Percentiles rank a stretch among this genome's conserved stretches.
Conservation (phyloP, 2,329 filamentous ascomycete species). For the Sarocladium kiliense region DNA sequence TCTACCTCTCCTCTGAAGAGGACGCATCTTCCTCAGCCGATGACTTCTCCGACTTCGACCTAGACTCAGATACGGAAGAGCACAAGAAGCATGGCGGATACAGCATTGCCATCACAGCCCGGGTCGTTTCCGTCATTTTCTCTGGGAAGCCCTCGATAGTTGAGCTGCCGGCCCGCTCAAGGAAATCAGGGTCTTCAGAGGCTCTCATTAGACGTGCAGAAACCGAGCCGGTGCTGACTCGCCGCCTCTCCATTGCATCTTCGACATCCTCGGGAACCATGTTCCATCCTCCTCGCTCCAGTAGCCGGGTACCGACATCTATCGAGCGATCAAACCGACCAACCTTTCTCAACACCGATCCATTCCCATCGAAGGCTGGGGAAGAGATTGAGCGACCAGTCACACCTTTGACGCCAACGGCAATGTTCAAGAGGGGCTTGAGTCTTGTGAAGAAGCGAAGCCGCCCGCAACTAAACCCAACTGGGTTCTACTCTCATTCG, state of each 20-base stretch:
- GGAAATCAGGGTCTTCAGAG: background rate
- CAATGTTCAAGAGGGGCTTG: conserved; percentile 48
- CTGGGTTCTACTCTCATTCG: conserved; percentile 28
- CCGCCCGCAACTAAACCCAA: conserved; percentile 38
- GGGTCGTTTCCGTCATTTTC: conserved; percentile 54
- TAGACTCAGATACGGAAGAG: conserved; percentile 38
- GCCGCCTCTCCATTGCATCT: conserved; percentile 27
- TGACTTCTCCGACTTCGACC: conserved; percentile 52
- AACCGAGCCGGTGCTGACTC: conserved; percentile 24
- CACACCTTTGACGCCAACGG: conserved; percentile 32
- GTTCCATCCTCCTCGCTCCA: conserved; percentile 29
- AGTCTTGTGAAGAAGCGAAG: conserved; percentile 52
- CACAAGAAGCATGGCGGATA: conserved; percentile 19
- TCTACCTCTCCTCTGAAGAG: conserved; percentile 62
- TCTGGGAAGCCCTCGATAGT: conserved; percentile 55
- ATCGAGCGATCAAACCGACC: conserved; percentile 19
- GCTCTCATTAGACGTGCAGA: background rate
- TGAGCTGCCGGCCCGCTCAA: conserved; percentile 42
- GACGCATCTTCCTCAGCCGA: conserved; percentile 59
- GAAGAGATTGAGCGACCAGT: conserved; percentile 8
- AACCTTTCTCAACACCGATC: conserved; percentile 49
- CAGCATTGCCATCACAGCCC: conserved; percentile 46
- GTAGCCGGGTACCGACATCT: background rate
- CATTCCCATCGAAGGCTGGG: conserved; percentile 38
- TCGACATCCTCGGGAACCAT: conserved; percentile 27